These are phyloP conservation scores for Leccinum variabile DNA, from an alignment of 1,284 basidiomycete genomes.

Conservation along the genomic window DNA sequence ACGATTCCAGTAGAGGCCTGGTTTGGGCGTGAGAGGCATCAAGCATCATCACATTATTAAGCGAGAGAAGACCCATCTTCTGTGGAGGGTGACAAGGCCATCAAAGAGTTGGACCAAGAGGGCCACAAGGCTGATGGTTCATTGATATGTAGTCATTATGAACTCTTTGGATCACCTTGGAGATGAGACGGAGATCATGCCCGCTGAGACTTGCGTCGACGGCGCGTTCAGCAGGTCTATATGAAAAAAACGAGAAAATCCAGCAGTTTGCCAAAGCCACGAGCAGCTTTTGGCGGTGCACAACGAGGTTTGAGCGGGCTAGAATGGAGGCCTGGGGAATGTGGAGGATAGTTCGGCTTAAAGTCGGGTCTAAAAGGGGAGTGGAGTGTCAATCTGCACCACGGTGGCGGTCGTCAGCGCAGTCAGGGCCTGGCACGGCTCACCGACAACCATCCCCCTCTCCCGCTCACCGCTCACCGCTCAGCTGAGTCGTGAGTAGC, in stretches of 20 bases:
- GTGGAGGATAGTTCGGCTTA: slow-evolving; percentile 15
- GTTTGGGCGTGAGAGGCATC: slow-evolving; percentile 18
- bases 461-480: slow-evolving; percentile 10
- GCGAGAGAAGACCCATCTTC: slow-evolving; percentile 16
- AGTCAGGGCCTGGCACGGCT: slow-evolving; percentile 31
- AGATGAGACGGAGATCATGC: not conserved
- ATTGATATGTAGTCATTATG: slow-evolving; percentile 5
- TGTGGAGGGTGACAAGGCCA: slow-evolving; percentile 8
- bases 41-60: slow-evolving; percentile 1
- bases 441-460: slow-evolving; percentile 27
- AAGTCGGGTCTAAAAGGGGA: slow-evolving; percentile 21
- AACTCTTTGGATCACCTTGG: slow-evolving; percentile 1
- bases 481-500: slow-evolving; percentile 10
- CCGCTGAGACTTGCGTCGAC: not conserved
- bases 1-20: slow-evolving; percentile 1
- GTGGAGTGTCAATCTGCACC: slow-evolving; percentile 16
- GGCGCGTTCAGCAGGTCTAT: not conserved
- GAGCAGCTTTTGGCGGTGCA: not conserved
- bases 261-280: not conserved
- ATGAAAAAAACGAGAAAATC: not conserved
- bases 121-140: slow-evolving; percentile 13
- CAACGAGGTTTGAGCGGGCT: not conserved
- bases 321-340: not conserved
- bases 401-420: slow-evolving; percentile 32
- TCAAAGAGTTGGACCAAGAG: not conserved